Conservation (phyloP, 352 stramenopile species). For the Phytophthora citrophthora region DNA sequence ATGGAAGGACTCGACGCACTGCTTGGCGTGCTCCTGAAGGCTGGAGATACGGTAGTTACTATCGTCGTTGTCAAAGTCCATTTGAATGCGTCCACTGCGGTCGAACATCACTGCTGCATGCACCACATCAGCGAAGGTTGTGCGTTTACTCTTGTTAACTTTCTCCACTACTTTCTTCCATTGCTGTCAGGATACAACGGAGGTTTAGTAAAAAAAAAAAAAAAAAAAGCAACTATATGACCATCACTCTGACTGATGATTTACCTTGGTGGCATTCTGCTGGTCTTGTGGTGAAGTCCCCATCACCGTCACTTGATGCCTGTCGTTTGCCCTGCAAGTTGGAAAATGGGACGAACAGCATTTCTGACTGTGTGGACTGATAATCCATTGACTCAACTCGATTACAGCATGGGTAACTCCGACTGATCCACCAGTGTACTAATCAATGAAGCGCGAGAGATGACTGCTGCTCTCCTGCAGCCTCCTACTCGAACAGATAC, state of each 20-base stretch:
- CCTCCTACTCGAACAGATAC: no score
- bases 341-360: background rate
- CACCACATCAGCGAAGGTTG: background rate
- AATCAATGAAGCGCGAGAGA: background rate
- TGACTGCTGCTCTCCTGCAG: background rate
- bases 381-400: background rate
- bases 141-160: background rate
- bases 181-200: background rate
- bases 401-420: background rate
- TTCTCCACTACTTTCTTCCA: background rate
- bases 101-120: background rate
- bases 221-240: background rate
- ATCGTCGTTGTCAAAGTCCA: background rate
- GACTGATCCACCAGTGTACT: background rate
- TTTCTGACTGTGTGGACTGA: background rate
- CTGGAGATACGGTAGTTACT: background rate
- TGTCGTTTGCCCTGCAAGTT: background rate
- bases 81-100: background rate
- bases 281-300: background rate
- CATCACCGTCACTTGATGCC: background rate
- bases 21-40: background rate
- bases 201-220: background rate
- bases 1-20: background rate
- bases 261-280: background rate
- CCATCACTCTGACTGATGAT: background rate